phyloP scores from a whole-genome alignment of 345 rosid species.

The Hibiscus mutabilis region DNA sequence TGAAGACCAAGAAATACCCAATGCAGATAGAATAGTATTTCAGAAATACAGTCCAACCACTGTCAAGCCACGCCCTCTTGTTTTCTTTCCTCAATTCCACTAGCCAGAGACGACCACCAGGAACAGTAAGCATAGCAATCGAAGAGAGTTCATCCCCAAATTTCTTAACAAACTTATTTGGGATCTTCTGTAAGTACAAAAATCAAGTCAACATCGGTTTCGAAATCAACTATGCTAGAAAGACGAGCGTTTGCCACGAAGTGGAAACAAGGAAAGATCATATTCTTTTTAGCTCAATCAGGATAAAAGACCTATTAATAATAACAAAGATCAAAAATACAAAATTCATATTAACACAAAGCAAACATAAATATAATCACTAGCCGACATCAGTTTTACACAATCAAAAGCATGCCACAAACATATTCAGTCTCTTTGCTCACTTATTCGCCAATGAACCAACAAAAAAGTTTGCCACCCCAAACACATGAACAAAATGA shows the following conservation, averaged over 20 bases:
- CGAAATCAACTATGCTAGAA: not conserved
- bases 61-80: conserved; percentile 25
- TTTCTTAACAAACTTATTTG: conserved; percentile 27
- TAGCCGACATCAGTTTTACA: no score
- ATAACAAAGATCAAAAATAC: no score
- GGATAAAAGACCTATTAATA: no score
- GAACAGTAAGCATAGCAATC: conserved; percentile 18
- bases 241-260: not conserved
- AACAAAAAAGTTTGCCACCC: no score
- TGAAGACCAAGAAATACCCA: conserved; percentile 33
- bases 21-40: conserved; percentile 20
- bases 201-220: not conserved
- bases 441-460: no score
- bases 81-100: conserved; percentile 23
- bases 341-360: no score
- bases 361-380: no score
- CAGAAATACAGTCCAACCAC: conserved; percentile 32
- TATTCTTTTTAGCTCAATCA: not conserved
- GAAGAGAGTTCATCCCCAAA: conserved; percentile 32
- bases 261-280: not conserved
- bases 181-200: conserved; percentile 26
- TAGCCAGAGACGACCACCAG: conserved; percentile 26
- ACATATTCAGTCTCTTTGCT: no score
- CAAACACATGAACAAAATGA: no score
- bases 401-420: no score